These are phyloP conservation scores for Crithidia brevicula DNA, from an alignment of 208 protist species.

Conservation along the genomic window DNA sequence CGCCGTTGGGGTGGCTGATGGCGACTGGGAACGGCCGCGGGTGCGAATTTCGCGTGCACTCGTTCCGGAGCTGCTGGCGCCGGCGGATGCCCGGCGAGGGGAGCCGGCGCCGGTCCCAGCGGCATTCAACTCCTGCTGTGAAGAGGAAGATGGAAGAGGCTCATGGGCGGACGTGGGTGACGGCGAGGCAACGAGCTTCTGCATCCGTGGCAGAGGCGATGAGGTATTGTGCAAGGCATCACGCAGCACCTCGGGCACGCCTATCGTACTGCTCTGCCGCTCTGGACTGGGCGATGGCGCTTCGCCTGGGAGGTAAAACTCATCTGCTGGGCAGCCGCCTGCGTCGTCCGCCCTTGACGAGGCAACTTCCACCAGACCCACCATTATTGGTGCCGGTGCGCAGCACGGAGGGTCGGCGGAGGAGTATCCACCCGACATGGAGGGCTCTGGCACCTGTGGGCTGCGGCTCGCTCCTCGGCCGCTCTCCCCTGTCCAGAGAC, in stretches of 20 bases:
- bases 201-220: too few species aligned
- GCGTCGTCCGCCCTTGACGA: not conserved
- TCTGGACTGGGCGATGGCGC: slow-evolving; percentile 15
- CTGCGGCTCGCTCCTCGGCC: slow-evolving; percentile 21
- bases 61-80: slow-evolving; percentile 7
- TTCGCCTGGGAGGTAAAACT: not conserved
- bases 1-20: slow-evolving; percentile 2
- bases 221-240: not conserved
- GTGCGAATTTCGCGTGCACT: slow-evolving; percentile 1
- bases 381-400: slow-evolving; percentile 16
- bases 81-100: not conserved
- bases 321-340: not conserved
- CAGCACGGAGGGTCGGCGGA: slow-evolving; percentile 23
- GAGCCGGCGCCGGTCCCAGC: not conserved
- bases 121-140: not conserved
- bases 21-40: slow-evolving; percentile 13
- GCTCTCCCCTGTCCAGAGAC: slow-evolving; percentile 19
- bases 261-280: too few species aligned
- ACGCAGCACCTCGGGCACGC: too few species aligned
- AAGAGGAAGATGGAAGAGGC: not conserved
- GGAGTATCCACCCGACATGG: slow-evolving; percentile 5
- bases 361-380: slow-evolving; percentile 10
- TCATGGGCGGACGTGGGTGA: not conserved
- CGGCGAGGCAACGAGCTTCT: not conserved
- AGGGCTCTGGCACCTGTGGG: slow-evolving; percentile 24